Conservation (phyloP, 2,329 filamentous ascomycete species). For the Cladophialophora exuberans region DNA sequence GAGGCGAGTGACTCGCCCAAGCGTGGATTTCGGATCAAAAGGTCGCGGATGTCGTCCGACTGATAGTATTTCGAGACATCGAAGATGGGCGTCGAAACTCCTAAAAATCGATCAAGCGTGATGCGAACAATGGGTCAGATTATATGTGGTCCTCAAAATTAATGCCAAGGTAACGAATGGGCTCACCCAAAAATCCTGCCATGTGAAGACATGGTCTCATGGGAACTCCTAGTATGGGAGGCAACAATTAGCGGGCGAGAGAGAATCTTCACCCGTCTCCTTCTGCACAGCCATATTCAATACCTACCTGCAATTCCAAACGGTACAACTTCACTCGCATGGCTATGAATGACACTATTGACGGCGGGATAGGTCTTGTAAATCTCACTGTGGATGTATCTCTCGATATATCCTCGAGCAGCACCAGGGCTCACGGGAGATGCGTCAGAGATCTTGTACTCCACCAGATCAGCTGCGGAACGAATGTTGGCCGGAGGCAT, state of each 20-base stretch:
- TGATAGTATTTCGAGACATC: slow-evolving; percentile 38
- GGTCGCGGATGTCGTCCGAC: slow-evolving; percentile 38
- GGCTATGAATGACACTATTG: slow-evolving; percentile 50
- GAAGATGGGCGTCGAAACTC: slow-evolving; percentile 35
- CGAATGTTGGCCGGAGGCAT: slow-evolving; percentile 54
- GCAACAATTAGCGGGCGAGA: too few relatives aligned
- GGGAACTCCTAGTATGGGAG: slow-evolving; percentile 39
- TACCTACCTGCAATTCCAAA: too few relatives aligned
- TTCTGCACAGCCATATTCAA: too few relatives aligned
- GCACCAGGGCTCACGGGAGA: slow-evolving; percentile 45
- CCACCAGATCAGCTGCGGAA: slow-evolving; percentile 49
- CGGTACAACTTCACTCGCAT: slow-evolving; percentile 48
- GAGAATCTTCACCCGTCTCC: too few relatives aligned
- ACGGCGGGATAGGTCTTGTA: slow-evolving; percentile 47
- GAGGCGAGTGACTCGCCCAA: slow-evolving; percentile 43
- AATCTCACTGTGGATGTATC: slow-evolving; percentile 54
- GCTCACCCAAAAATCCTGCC: slow-evolving; percentile 47
- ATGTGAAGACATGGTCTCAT: slow-evolving; percentile 49
- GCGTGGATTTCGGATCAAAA: slow-evolving; percentile 43
- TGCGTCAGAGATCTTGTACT: slow-evolving; percentile 50
- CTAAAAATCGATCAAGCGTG: not conserved
- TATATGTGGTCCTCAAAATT: too few relatives aligned
- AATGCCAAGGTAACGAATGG: too few relatives aligned
- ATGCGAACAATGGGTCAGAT: too few relatives aligned
- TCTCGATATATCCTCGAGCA: slow-evolving; percentile 47